Evolutionary conservation across 2,329 filamentous ascomycete genomes (phyloP), one percentile per base, ranked within the genome.

Genomic region (Penicillium decumbens): DNA sequence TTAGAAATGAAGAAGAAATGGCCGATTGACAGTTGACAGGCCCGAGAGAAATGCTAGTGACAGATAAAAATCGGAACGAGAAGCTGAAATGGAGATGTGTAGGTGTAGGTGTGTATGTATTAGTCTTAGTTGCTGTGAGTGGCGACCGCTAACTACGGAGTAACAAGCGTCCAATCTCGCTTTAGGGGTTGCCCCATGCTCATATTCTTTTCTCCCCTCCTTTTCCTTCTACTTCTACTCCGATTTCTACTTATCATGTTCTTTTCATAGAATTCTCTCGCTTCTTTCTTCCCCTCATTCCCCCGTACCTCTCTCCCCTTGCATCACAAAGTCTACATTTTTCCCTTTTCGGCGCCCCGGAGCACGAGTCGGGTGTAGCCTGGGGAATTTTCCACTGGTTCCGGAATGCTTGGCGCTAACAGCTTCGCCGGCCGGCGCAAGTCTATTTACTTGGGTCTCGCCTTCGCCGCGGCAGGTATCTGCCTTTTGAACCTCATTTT

Each of bases 401-500:
- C 32, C 29, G 42, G 48, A 46, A 53, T 53, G 46, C 48, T 54
- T 46, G 51, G 51, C 51, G 49, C 47, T 10, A 49, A 42, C 33
- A 46, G 46, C 32, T 49, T 55, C 32, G 40, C 43, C 20, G 45
- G 53, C n/a, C 49, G 25, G 43, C 55, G 55, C 45, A 56, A 43
- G 44, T 18, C 41, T 24, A 30, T 52, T 23, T 56, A 56, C 47
- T 42, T 58, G 42, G n/a, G 43, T 20, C 32, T 58, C 39, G 51
- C 51, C 15, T 47, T 42, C 37, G 49, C 47, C 13, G 45, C 44
- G 18, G 41, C 44, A 2, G 35, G 40, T 1, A 50, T 56, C 24
- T 58, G 55, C 28, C 12, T 55, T 5, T 6, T 55, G 38, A 58
- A 58, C 23, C 32, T 58, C 18, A 24, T 54, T 9, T 49, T 50